Percentiles rank a stretch among this genome's conserved stretches.
Evolutionary conservation across 2,329 filamentous ascomycete species (phyloP).

Genomic region (Fusarium guadeloupense): DNA sequence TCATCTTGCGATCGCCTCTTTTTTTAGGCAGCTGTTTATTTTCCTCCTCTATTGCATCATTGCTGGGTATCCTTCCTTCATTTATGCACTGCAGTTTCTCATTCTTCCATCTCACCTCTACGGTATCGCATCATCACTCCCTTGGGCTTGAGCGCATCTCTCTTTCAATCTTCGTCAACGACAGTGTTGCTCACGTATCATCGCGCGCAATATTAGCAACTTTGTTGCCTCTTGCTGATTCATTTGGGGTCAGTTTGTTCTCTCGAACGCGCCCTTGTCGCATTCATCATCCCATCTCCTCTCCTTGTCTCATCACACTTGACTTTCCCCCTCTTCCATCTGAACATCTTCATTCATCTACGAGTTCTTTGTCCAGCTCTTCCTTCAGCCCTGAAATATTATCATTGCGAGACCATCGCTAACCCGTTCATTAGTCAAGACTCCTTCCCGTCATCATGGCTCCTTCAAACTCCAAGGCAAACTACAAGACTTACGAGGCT

Average conservation of each 20-base stretch:
- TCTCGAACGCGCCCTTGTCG: neutral
- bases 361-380: neutral
- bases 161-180: neutral
- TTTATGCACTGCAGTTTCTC: neutral
- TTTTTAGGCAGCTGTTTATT: neutral
- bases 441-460: constrained; percentile 51
- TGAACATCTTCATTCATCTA: neutral
- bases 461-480: constrained; percentile 54
- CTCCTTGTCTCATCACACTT: too few species aligned
- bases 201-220: neutral
- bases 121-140: neutral
- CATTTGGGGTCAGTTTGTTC: constrained; percentile 13
- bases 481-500: constrained; percentile 68
- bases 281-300: neutral
- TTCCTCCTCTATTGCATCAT: neutral
- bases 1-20: constrained; percentile 2
- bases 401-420: neutral
- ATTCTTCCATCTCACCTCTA: neutral
- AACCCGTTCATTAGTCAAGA: neutral
- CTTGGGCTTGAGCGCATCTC: neutral
- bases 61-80: neutral
- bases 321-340: neutral
- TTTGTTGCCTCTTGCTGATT: neutral
- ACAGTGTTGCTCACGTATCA: neutral
- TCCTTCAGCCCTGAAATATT: neutral